These are phyloP conservation scores for Syncephalastrum contaminatum DNA, from an alignment of 371 early-diverging fungal genomes.

Conservation along the genomic window DNA sequence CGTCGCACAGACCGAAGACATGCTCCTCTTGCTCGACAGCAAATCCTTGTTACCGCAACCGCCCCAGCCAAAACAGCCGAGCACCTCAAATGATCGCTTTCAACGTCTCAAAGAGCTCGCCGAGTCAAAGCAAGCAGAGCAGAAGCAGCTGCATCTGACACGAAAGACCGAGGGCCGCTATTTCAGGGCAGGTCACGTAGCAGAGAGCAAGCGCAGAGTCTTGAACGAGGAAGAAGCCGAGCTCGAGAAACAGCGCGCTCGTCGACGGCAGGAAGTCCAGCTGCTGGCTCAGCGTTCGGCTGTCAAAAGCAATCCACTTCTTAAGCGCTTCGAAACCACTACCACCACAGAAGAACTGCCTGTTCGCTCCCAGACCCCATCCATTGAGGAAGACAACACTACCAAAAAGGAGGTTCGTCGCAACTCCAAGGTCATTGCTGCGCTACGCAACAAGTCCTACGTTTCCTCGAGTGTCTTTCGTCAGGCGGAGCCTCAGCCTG, in stretches of 20 bases:
- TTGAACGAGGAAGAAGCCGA: slow-evolving; percentile 22
- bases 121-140: slow-evolving; percentile 2
- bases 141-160: slow-evolving; percentile 11
- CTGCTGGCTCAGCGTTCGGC: slow-evolving; percentile 26
- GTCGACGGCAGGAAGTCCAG: slow-evolving; percentile 20
- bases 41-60: not conserved
- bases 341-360: slow-evolving; percentile 4
- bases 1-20: slow-evolving; percentile 14
- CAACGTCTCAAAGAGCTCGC: slow-evolving; percentile 16
- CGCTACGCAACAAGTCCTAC: slow-evolving; percentile 30
- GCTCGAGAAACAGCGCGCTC: slow-evolving; percentile 17
- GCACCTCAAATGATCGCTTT: slow-evolving; percentile 10
- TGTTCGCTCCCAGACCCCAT: not conserved
- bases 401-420: slow-evolving; percentile 7
- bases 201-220: slow-evolving; percentile 22
- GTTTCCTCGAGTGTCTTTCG: slow-evolving; percentile 42
- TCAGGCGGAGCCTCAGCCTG: slow-evolving; percentile 14
- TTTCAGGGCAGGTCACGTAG: slow-evolving; percentile 22
- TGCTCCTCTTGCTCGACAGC: slow-evolving; percentile 4
- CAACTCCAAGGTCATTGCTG: slow-evolving; percentile 32
- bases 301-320: slow-evolving; percentile 31
- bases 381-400: not conserved
- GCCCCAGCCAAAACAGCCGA: not conserved
- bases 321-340: slow-evolving; percentile 25
- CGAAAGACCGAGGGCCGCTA: slow-evolving; percentile 14